Conservation (phyloP, 1,284 basidiomycete species). For the Ustilago nuda region DNA sequence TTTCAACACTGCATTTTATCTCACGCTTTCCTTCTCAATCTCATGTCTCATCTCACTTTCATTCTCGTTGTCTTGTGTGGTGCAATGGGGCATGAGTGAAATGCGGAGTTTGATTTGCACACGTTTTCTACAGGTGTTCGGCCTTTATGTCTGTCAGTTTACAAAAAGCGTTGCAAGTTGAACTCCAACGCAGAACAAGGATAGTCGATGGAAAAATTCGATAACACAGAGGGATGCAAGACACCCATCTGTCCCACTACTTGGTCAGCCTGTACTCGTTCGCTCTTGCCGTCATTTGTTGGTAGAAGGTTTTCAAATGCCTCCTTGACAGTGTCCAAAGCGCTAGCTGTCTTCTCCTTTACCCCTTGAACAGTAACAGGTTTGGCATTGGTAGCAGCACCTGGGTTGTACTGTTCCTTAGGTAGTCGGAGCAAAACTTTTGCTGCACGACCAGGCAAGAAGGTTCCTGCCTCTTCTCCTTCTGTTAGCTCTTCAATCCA, state of each 20-base stretch:
- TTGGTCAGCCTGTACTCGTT: slow-evolving; percentile 11
- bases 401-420: slow-evolving; percentile 25
- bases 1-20: slow-evolving; percentile 21
- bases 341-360: slow-evolving; percentile 2
- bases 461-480: slow-evolving; percentile 79
- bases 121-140: background rate
- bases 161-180: slow-evolving; percentile 90
- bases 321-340: slow-evolving; percentile 38
- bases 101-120: background rate
- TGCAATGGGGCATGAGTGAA: background rate
- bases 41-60: background rate
- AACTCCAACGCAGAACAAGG: slow-evolving; percentile 98
- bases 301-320: slow-evolving; percentile 31
- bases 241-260: slow-evolving; percentile 58
- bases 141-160: slow-evolving; percentile 56
- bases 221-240: slow-evolving; percentile 63
- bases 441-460: slow-evolving; percentile 93
- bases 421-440: slow-evolving; percentile 82
- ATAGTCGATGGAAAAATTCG: slow-evolving; percentile 75
- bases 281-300: background rate
- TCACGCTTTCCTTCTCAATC: slow-evolving; percentile 1
- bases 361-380: background rate
- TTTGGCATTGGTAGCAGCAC: slow-evolving; percentile 18
- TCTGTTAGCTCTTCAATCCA: slow-evolving; percentile 76
- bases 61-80: background rate